phyloP scores from a whole-genome alignment of 1,139 yeast genomes.

The Pichia norvegensis region DNA sequence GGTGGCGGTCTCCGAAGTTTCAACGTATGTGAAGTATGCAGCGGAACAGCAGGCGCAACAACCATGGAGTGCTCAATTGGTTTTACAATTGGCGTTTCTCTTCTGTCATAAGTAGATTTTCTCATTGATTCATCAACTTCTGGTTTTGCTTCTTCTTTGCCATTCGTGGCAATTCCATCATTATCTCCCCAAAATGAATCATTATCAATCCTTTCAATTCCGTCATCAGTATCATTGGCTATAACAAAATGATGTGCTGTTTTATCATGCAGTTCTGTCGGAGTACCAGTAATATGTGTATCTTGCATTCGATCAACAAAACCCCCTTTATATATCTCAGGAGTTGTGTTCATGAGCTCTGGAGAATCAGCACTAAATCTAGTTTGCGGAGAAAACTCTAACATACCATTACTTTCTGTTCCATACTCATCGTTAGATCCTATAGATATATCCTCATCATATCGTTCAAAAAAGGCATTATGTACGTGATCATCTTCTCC shows the following conservation, averaged over 20 bases:
- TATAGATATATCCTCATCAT: not conserved
- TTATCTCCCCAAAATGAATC: not conserved
- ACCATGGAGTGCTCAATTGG: constrained; percentile 34
- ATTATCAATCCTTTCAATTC: not conserved
- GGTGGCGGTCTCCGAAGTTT: constrained; percentile 31
- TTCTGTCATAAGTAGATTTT: constrained; percentile 28
- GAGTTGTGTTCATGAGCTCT: not conserved
- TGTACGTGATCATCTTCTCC: not conserved
- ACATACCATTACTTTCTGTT: constrained; percentile 1
- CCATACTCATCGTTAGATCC: not conserved
- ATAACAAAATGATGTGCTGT: not conserved
- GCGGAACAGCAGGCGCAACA: constrained; percentile 16
- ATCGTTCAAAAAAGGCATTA: not conserved
- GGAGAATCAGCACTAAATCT: not conserved
- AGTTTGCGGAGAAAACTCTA: constrained; percentile 13
- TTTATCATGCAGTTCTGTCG: not conserved
- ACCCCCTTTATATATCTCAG: not conserved
- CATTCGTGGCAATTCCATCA: not conserved
- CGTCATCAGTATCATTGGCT: not conserved
- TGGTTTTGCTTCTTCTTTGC: not conserved
- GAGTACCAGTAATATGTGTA: not conserved
- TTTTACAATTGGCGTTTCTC: constrained; percentile 47
- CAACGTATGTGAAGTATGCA: not conserved
- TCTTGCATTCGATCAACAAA: not conserved
- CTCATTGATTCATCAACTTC: not conserved